A percentile compares a stretch with the other conserved stretches of the same genome.
Evolutionary conservation across 768 basidiomycete genomes (phyloP).

Genomic region (Rhodotorula paludigena): DNA sequence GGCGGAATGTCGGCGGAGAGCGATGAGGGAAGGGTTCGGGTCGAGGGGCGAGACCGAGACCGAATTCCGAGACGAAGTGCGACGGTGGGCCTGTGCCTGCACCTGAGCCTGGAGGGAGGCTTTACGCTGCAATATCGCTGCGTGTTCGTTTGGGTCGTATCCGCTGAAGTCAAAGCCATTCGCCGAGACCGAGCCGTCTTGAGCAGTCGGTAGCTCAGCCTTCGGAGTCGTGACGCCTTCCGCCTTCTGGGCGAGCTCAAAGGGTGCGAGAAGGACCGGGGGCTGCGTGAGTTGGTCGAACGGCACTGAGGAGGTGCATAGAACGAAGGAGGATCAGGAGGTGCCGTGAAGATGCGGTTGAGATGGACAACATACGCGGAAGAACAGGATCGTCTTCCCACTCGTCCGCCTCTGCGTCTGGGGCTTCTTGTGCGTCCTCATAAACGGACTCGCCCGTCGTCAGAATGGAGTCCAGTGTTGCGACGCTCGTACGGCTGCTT

Average conservation of each 20-base stretch:
- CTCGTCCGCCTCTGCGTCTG: not conserved
- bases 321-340: accelerated
- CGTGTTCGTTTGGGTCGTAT: too few species aligned
- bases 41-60: not conserved
- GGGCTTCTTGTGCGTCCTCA: slow-evolving; percentile 1
- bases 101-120: not conserved
- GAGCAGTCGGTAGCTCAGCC: slow-evolving; percentile 7
- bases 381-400: not conserved
- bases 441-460: slow-evolving; percentile 16
- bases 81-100: not conserved
- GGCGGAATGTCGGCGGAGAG: slow-evolving; percentile 9
- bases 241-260: too few species aligned
- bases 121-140: too few species aligned
- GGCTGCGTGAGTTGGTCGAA: not conserved
- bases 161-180: too few species aligned
- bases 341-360: not conserved
- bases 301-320: not conserved
- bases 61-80: not conserved
- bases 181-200: too few species aligned
- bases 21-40: not conserved
- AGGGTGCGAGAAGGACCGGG: not conserved
- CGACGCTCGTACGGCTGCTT: not conserved
- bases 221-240: not conserved
- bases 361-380: not conserved
- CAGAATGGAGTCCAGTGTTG: slow-evolving; percentile 1